Evolutionary conservation across 2,329 filamentous ascomycete species (phyloP), one percentile per base, ranked within the genome.

Genomic region (Cryphonectria naterciae): DNA sequence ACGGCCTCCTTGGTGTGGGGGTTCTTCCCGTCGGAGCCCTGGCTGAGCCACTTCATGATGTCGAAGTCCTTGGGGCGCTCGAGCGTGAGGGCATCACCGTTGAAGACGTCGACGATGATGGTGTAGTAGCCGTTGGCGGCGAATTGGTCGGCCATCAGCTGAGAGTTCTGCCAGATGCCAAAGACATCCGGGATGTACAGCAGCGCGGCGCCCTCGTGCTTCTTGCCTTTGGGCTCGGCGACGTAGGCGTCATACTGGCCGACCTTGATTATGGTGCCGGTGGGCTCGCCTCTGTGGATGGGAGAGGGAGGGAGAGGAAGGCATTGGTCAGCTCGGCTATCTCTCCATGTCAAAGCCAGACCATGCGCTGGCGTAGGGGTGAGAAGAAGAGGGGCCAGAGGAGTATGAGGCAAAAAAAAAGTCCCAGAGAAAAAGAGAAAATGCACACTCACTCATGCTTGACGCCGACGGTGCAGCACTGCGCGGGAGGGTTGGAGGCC

Each of bases 81-180:
- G 73, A 91, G 76, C 1, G 82, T 77, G 68, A 93, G 79, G 22
- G 88, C 78, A 77, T 93, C 89, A 72, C 90, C 91, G 73, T 89
- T 85, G 85, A 94, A 92, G 67, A 92, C 80, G 79, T 95, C 92
- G 39, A 92, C 87, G 72, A 94, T 85, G 58, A 93, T 81, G 69
- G 87, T 86, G 70, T 90, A 83, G 82, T 93, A 94, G 75, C 91
- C 92, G 78, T 92, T 91, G 74, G 88, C 87, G 70, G 93, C 93
- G 79, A 87, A 92, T 77, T 92, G 88, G 83, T 95, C 93, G 72
- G 92, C 92, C 76, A 94, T 87, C 73, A 92, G 83, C 80, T 91
- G 81, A 77, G 83, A 81, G 80, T 92, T 90, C 72, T 87, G 83
- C 84, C 84, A 87, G 78, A 87, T 83, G 72, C 86, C 83, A 68